Conservation (phyloP, 1,284 basidiomycete species). For the Microstroma glucosiphilum region DNA sequence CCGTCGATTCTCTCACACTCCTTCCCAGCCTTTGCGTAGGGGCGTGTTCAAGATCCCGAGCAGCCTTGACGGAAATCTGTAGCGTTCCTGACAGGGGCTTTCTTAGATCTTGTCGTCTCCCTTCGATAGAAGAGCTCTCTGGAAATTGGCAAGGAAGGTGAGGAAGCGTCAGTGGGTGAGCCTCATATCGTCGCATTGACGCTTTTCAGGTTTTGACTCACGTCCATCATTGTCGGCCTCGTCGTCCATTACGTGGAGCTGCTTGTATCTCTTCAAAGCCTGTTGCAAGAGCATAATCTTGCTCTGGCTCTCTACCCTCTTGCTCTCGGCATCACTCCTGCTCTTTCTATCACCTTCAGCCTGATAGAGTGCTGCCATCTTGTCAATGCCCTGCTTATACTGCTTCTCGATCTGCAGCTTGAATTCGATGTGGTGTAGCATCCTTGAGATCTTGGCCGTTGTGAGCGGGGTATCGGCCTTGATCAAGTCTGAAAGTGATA, state of each 20-base stretch:
- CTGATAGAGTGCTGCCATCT: conserved; percentile 85
- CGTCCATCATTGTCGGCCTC: conserved; percentile 64
- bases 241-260: conserved; percentile 85
- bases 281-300: conserved; percentile 90
- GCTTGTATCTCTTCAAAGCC: conserved; percentile 93
- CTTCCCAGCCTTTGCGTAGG: conserved; percentile 59
- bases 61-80: conserved; percentile 77
- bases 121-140: conserved; percentile 53
- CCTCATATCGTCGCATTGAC: background rate
- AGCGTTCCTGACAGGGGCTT: conserved; percentile 93
- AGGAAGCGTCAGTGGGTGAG: background rate
- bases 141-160: conserved; percentile 21
- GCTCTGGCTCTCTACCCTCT: conserved; percentile 86
- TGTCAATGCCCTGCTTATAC: conserved; percentile 97
- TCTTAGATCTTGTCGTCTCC: conserved; percentile 79
- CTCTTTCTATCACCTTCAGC: conserved; percentile 81
- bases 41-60: conserved; percentile 90
- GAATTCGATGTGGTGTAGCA: conserved; percentile 98
- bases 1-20: conserved; percentile 66
- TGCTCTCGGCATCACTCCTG: conserved; percentile 74
- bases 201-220: background rate
- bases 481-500: conserved; percentile 65
- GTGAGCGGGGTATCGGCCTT: conserved; percentile 96
- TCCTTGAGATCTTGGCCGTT: conserved; percentile 89
- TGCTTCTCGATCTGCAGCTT: conserved; percentile 97